Evolutionary conservation across 768 basidiomycete genomes (phyloP), one percentile per base, ranked within the genome.

Genomic region (Boletus coccyginus): DNA sequence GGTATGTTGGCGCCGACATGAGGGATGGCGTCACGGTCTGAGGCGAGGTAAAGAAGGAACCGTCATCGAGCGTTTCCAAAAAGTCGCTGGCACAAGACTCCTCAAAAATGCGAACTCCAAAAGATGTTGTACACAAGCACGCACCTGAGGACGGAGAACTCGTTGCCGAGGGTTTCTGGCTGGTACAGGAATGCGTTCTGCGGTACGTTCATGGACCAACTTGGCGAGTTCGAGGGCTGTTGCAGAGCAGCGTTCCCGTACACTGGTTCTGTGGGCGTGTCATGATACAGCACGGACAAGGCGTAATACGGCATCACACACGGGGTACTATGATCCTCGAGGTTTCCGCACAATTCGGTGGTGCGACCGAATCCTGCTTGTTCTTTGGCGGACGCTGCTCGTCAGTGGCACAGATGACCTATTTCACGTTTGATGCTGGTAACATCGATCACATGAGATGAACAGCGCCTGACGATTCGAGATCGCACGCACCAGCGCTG

Each of bases 391-490:
- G 78, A 46, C 85, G 79, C 55, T 83, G 83, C 67, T 95, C 93
- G 70, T 96, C 95, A n/a, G 63, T 92, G 90, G 66, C 94, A 97
- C 14, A 96, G 78, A 74, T 97, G 93, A 0, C 93, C 92, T 58
- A 98, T 98, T 72, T 98, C 95, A 39, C 96, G 86, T 72, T 98
- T 98, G 65, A 98, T 92, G 66, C 94, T 95, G 64, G 47, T 32
- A n/a, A 32, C 19, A 53, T 52, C 53, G 41, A 52, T 53, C 36
- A 62, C 46, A 8, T 9, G 48, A 52, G 51, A 17, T 61, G 45
- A 11, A 32, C 16, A 38, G n/a, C 39, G 14, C 3, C 53, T 27
- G 38, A 46, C 44, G 53, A 62, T 59, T 43, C 50, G n/a, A 55
- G 53, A 56, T 59, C 43, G n/a, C 38, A 65, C 90, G 71, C 69